These are phyloP conservation scores for Backusella westeae DNA, from an alignment of 192 early-diverging fungal genomes.

Conservation along the genomic window DNA sequence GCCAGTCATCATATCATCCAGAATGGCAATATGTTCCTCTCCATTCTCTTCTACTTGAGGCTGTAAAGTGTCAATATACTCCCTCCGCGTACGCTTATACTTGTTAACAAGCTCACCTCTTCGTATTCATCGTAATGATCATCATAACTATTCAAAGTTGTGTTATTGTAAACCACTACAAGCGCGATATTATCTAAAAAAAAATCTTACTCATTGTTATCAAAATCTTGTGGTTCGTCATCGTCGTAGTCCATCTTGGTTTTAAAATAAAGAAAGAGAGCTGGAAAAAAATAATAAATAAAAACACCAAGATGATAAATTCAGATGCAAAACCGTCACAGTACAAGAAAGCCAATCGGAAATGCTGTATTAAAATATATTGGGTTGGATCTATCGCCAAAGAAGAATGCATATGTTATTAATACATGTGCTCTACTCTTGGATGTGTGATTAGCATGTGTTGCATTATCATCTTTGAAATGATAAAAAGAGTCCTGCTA, in stretches of 20 bases:
- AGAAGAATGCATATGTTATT: too few species aligned
- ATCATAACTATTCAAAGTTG: neutral
- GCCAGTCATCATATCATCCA: slow-evolving; percentile 11
- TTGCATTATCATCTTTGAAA: too few species aligned
- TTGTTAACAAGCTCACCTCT: neutral
- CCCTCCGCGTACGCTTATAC: too few species aligned
- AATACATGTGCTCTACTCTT: too few species aligned
- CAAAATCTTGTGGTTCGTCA: slow-evolving; percentile 7
- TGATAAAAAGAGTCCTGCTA: too few species aligned
- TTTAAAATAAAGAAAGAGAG: neutral
- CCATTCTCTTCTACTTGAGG: neutral
- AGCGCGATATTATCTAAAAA: neutral
- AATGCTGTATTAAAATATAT: too few species aligned
- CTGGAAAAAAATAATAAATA: neutral
- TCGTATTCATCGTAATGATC: neutral
- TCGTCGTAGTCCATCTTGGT: slow-evolving; percentile 14
- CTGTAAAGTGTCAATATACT: neutral
- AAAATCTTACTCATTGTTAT: slow-evolving; percentile 1
- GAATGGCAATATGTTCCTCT: neutral
- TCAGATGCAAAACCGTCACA: neutral
- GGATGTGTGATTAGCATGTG: too few species aligned
- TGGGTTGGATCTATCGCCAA: too few species aligned
- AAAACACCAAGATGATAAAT: neutral
- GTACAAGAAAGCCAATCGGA: too few species aligned
- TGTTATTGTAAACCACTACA: neutral